These are phyloP conservation scores for Omphalotus guepiniiformis DNA, from an alignment of 768 basidiomycete species.

Conservation along the genomic window DNA sequence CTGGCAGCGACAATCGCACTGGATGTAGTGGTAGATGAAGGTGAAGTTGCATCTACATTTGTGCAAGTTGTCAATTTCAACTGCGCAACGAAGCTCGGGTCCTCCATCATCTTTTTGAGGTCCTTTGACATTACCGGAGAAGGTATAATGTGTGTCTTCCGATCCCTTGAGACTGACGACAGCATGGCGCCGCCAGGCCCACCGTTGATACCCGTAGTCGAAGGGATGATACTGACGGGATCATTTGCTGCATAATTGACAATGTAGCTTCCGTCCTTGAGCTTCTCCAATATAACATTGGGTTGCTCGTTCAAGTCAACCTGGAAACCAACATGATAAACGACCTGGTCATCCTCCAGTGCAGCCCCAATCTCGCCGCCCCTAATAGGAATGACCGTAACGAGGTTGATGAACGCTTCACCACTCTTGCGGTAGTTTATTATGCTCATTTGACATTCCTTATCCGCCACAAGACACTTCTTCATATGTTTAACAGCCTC, in stretches of 20 bases:
- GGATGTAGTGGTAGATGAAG: slow-evolving; percentile 16
- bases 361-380: slow-evolving; percentile 48
- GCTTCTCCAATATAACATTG: slow-evolving; percentile 72
- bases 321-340: slow-evolving; percentile 93
- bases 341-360: slow-evolving; percentile 65
- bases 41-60: slow-evolving; percentile 23
- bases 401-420: slow-evolving; percentile 83
- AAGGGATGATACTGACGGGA: slow-evolving; percentile 1
- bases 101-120: slow-evolving; percentile 44
- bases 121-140: slow-evolving; percentile 46
- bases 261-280: slow-evolving; percentile 73
- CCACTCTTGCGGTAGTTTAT: slow-evolving; percentile 89
- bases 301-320: slow-evolving; percentile 89
- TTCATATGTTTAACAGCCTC: slow-evolving; percentile 61
- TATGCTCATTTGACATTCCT: slow-evolving; percentile 85
- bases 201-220: not conserved
- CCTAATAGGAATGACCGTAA: slow-evolving; percentile 83
- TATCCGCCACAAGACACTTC: slow-evolving; percentile 61
- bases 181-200: not conserved
- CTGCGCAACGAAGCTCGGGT: slow-evolving; percentile 43
- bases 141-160: slow-evolving; percentile 25
- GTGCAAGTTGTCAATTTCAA: slow-evolving; percentile 40
- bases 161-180: slow-evolving; percentile 20
- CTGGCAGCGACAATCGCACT: not conserved
- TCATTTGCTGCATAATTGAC: slow-evolving; percentile 46